phyloP scores from a whole-genome alignment of 441 rosid species.

The Arabidopsis hybrid region DNA sequence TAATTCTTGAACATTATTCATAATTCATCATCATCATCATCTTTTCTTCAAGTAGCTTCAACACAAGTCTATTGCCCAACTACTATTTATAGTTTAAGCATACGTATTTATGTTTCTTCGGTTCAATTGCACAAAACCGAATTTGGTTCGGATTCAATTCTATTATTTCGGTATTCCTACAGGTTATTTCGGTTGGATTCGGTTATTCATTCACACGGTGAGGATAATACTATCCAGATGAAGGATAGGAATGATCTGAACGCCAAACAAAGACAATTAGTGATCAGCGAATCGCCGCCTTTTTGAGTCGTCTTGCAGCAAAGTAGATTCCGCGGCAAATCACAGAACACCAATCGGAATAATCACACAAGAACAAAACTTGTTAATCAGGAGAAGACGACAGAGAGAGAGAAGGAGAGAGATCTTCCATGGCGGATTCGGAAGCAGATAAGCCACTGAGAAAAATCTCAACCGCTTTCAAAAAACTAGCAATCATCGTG shows the following conservation, averaged over 20 bases:
- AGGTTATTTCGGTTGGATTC: neutral
- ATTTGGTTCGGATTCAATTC: too few species aligned
- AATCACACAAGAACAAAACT: neutral
- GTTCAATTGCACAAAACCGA: too few species aligned
- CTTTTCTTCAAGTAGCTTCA: too few species aligned
- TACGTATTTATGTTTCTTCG: too few species aligned
- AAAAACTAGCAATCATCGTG: slow-evolving; percentile 62
- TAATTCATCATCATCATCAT: too few species aligned
- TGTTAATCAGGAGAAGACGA: neutral
- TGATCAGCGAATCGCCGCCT: slow-evolving; percentile 34
- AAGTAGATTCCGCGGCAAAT: slow-evolving; percentile 47
- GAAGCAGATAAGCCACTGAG: slow-evolving; percentile 63
- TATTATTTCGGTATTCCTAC: too few species aligned
- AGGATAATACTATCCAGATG: slow-evolving; percentile 18
- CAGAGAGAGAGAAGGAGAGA: slow-evolving; percentile 8
- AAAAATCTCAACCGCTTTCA: slow-evolving; percentile 76
- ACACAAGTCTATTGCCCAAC: too few species aligned
- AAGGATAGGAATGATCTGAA: slow-evolving; percentile 18
- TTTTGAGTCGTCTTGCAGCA: slow-evolving; percentile 27
- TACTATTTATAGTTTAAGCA: too few species aligned
- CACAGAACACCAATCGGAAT: slow-evolving; percentile 7
- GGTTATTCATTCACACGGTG: neutral
- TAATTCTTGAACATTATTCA: too few species aligned
- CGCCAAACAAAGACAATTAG: slow-evolving; percentile 19
- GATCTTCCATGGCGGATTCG: slow-evolving; percentile 55